Evolutionary conservation across 2,329 filamentous ascomycete genomes (phyloP), one percentile per base, ranked within the genome.

Genomic region (Ophiostoma sp.): DNA sequence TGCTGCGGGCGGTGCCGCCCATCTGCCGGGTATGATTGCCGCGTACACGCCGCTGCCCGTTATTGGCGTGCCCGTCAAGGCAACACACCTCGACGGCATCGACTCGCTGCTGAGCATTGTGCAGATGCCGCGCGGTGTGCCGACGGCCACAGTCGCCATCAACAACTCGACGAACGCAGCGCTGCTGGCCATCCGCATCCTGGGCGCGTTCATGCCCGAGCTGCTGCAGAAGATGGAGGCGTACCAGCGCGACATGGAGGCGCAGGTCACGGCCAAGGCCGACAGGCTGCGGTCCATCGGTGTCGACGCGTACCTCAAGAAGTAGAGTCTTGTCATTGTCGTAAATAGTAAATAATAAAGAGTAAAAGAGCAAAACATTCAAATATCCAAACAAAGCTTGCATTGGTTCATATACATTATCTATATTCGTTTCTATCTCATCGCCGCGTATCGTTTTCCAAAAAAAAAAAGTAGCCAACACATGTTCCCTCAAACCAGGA

Each of bases 31-130:
- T n/a, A 92, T 92, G 89, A 78, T 89, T 5, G 87, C 89, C 0
- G 87, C 88, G 1, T 85, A 89, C 75, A 91, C 89, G 0, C 81
- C 86, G 2, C 77, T 93, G 16, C 90, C 90, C 0, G 90, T 93
- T 2, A 91, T 93, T 68, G 90, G 90, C 5, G 87, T 93, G 0
- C 90, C 90, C 0, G 88, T 93, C 40, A 91, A 89, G 79, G 90
- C 88, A 0, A 90, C 87, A 27, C 85, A 87, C 36, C 78, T 92
- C 5, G 90, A 92, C 74, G 90, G 90, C 3, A 79, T 88, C 70
- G 90, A 93, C 75, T 89, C 85, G 70, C 78, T 93, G 67, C 79
- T 89, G 67, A 89, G 86, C 73, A 92, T 92, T 72, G 89, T 91
- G 4, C 89, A 92, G 75, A 92, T 93, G 90, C 90, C 90, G 5